Evolutionary conservation across 768 basidiomycete species (phyloP).

Genomic region (Chiua virens): DNA sequence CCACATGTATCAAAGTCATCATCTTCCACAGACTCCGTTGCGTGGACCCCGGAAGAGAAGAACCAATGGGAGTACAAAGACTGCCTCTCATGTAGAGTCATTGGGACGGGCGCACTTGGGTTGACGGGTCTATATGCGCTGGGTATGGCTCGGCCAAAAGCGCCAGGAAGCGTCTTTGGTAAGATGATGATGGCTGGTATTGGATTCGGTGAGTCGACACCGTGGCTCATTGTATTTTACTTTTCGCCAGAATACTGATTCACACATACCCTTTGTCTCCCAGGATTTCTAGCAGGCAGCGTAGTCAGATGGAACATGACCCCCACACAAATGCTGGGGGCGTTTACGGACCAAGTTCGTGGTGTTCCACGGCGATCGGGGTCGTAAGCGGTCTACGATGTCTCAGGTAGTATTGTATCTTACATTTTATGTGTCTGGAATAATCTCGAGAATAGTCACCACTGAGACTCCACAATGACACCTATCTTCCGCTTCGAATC

Average conservation of each 20-base stretch:
- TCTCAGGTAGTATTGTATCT: constrained; percentile 1
- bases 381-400: constrained; percentile 1
- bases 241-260: constrained; percentile 10
- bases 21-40: neutral
- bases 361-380: neutral
- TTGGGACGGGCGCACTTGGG: constrained; percentile 63
- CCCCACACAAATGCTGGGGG: constrained; percentile 22
- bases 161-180: constrained; percentile 59
- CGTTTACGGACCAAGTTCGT: constrained; percentile 11
- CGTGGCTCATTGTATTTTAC: neutral
- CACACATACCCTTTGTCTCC: neutral
- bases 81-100: constrained; percentile 68
- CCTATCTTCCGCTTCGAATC: neutral
- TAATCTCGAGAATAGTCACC: neutral
- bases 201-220: constrained; percentile 52
- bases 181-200: constrained; percentile 62
- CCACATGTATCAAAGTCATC: constrained; percentile 12
- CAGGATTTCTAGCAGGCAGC: constrained; percentile 32
- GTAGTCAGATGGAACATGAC: constrained; percentile 32
- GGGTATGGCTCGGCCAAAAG: constrained; percentile 58
- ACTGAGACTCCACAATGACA: neutral
- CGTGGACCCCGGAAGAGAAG: constrained; percentile 5
- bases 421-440: neutral
- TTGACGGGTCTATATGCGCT: constrained; percentile 69
- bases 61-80: constrained; percentile 39